Evolutionary conservation across 805 yeast species (phyloP), one percentile per base, ranked within the genome.

Genomic region (Sugiyamaella floridensis): DNA sequence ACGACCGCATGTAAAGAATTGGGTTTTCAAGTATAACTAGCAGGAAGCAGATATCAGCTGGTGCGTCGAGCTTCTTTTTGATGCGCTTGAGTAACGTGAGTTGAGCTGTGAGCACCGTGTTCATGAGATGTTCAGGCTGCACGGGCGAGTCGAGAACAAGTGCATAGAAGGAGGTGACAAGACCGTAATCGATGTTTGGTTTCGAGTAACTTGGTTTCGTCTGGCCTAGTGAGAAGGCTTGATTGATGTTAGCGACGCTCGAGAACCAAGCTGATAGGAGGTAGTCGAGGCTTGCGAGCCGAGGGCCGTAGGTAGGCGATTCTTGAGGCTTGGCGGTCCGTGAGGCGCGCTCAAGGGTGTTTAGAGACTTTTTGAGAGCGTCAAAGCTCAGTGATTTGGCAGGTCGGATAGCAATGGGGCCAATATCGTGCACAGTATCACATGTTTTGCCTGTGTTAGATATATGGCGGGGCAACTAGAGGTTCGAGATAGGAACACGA

Each of bases 1-100:
- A 34, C 26, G 58, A 56, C 20, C 53, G 55, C 32, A 47, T 55
- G 52, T 55, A 59, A 11, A 86, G 66, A 4, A 77, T 72, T 0
- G 96, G 96, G 29, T 83, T 79, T 54, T 86, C 90, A 49, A 85
- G 66, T 11, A 87, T 67, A 2, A 87, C 79, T 15, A 87, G 67
- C 1, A 87, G 59, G 84, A 88, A 86, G 44, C 71, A 64, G 28
- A 82, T 64, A 18, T 78, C 72, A 1, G 67, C 58, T 0, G 83
- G 76, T 11, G 72, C 68, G 7, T 71, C 63, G 42, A 72, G 55
- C 0, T 62, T 32, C 6, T 45, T 63, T 5, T 73, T 70, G 0
- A 82, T 81, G 26, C 81, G 73, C 53, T 76, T 79, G 19, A 88
- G 66, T 2, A 82, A 69, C 6, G 74, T 73, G 45, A 77, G 69